Conservation (phyloP, 257 asterid genomes). For the Solanum sitiens region DNA sequence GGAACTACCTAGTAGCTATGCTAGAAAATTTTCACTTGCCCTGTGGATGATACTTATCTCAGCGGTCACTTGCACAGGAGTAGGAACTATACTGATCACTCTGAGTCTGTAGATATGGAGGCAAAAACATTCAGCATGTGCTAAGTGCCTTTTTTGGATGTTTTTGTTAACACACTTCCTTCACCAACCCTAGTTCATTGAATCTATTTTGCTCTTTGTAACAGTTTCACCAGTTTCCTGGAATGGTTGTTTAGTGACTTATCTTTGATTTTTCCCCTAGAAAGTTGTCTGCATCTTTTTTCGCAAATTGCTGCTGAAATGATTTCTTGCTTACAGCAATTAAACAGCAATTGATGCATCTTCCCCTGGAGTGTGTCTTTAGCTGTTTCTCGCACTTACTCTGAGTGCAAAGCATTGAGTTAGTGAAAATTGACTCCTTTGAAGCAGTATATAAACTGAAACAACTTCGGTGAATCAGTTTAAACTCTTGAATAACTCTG, state of each 20-base stretch:
- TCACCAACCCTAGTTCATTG: background rate
- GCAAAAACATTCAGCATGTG: background rate
- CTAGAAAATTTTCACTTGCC: background rate
- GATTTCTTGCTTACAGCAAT: background rate
- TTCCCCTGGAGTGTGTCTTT: background rate
- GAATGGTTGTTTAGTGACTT: background rate
- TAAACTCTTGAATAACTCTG: background rate
- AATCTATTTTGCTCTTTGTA: background rate
- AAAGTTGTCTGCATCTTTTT: background rate
- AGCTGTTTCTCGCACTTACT: background rate
- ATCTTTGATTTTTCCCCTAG: background rate
- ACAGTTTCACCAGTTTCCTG: background rate
- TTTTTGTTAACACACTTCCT: background rate
- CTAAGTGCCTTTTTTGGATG: background rate
- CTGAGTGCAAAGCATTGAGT: background rate
- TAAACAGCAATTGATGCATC: background rate
- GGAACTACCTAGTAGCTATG: background rate
- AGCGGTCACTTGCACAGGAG: background rate
- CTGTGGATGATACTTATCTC: background rate
- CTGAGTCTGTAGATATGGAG: background rate
- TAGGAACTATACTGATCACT: background rate
- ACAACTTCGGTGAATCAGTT: background rate
- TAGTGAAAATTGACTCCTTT: background rate
- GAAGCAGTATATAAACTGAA: background rate
- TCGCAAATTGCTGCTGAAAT: background rate